Conservation (phyloP, 2,329 filamentous ascomycete species). For the Bimuria novae-zelandiae region DNA sequence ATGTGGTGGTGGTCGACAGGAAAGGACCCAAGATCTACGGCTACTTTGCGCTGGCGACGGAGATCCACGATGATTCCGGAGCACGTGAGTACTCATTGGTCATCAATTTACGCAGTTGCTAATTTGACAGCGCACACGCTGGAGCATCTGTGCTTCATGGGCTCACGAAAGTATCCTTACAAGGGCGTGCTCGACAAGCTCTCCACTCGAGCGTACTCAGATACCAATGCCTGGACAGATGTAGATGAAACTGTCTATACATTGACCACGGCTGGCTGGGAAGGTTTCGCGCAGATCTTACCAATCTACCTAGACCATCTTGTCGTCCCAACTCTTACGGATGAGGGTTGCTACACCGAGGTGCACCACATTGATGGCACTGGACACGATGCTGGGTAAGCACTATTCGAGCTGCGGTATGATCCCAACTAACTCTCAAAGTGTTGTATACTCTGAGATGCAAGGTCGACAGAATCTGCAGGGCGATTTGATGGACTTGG, state of each 20-base stretch:
- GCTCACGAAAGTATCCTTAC: conserved; percentile 90
- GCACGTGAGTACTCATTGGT: conserved; percentile 57
- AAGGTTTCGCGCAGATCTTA: conserved; percentile 90
- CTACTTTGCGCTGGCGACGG: conserved; percentile 93
- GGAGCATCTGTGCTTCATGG: conserved; percentile 63
- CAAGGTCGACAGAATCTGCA: conserved; percentile 89
- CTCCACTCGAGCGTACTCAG: conserved; percentile 88
- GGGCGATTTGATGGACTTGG: conserved; percentile 84
- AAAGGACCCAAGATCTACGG: conserved; percentile 94
- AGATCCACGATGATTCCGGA: conserved; percentile 96
- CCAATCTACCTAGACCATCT: conserved; percentile 96
- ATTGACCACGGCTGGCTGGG: conserved; percentile 93
- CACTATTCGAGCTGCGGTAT: not conserved
- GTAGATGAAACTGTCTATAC: conserved; percentile 97
- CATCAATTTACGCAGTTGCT: not conserved
- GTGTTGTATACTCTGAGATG: conserved; percentile 99
- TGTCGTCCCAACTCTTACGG: conserved; percentile 86
- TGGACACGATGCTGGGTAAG: conserved; percentile 80
- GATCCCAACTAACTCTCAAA: conserved; percentile 21
- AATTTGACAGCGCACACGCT: conserved; percentile 52
- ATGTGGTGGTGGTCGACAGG: conserved; percentile 87
- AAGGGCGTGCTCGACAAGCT: conserved; percentile 95
- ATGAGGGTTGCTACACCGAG: conserved; percentile 91
- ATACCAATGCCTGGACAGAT: conserved; percentile 96
- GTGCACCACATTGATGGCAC: conserved; percentile 94